These are phyloP conservation scores for Trichocladium antarcticum DNA, from an alignment of 495 filamentous ascomycete genomes.

Conservation along the genomic window DNA sequence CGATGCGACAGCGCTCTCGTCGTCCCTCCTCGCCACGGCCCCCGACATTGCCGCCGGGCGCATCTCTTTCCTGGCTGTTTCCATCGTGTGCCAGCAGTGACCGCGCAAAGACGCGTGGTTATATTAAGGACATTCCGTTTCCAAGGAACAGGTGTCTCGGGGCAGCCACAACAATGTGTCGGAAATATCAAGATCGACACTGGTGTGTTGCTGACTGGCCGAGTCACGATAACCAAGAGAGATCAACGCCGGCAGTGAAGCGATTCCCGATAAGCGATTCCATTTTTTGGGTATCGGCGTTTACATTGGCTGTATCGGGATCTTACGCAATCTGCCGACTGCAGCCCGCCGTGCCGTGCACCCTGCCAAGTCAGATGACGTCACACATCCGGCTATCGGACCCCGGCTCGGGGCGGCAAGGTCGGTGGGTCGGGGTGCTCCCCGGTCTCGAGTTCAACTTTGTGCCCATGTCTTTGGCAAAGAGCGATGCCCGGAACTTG, in stretches of 20 bases:
- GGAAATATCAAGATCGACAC: too few relatives aligned
- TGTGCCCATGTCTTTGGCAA: too few relatives aligned
- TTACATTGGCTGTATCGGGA: neutral
- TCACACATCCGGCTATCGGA: neutral
- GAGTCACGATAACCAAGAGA: too few relatives aligned
- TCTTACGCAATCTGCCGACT: neutral
- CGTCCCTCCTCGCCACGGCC: constrained; percentile 19
- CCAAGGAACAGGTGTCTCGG: neutral
- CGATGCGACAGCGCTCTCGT: constrained; percentile 10
- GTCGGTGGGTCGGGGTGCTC: too few relatives aligned
- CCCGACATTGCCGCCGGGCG: constrained; percentile 5
- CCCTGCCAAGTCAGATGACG: neutral
- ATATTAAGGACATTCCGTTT: constrained; percentile 19
- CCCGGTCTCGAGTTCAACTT: too few relatives aligned
- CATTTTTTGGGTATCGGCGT: constrained; percentile 2
- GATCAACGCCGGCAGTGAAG: neutral
- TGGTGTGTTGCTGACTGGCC: too few relatives aligned
- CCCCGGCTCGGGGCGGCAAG: neutral
- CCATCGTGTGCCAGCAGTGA: constrained; percentile 5
- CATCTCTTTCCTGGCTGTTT: constrained; percentile 7
- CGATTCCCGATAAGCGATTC: neutral
- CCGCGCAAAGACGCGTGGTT: neutral
- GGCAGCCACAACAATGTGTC: too few relatives aligned
- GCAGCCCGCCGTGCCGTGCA: neutral
- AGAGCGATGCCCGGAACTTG: constrained; percentile 68